Evolutionary conservation across 106 monocot species (phyloP).

Genomic region (Chionographis japonica): DNA sequence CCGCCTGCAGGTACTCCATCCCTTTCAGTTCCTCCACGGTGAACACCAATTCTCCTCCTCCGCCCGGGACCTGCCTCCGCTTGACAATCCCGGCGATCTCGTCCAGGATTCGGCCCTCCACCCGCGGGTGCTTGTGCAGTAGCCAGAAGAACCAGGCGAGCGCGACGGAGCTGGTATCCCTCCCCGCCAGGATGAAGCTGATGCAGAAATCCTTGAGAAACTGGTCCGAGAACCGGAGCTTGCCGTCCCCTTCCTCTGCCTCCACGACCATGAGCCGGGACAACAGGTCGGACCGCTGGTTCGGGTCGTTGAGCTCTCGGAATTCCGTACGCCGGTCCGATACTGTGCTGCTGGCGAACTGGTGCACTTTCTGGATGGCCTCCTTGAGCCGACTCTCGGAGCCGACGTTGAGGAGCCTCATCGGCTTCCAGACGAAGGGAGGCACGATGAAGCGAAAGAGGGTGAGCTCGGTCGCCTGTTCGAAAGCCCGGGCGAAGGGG

Average conservation of each 20-base stretch:
- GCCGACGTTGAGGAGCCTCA: slow-evolving; percentile 45
- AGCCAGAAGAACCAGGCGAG: slow-evolving; percentile 96
- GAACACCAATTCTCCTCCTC: slow-evolving; percentile 18
- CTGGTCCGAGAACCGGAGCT: slow-evolving; percentile 41
- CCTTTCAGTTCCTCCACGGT: slow-evolving; percentile 45
- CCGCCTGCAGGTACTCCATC: slow-evolving; percentile 87
- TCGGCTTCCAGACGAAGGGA: slow-evolving; percentile 79
- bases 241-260: background rate
- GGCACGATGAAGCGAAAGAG: slow-evolving; percentile 75
- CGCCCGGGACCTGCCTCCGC: background rate
- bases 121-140: slow-evolving; percentile 41
- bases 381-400: slow-evolving; percentile 49
- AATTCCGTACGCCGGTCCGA: slow-evolving; percentile 38
- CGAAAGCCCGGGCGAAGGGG: slow-evolving; percentile 76
- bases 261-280: slow-evolving; percentile 46
- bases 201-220: slow-evolving; percentile 91
- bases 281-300: slow-evolving; percentile 52
- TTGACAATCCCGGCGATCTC: slow-evolving; percentile 37
- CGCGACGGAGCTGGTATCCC: slow-evolving; percentile 92
- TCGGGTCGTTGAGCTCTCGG: slow-evolving; percentile 4
- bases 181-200: slow-evolving; percentile 85
- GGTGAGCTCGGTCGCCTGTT: slow-evolving; percentile 63
- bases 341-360: slow-evolving; percentile 69
- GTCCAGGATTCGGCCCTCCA: slow-evolving; percentile 44
- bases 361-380: slow-evolving; percentile 47